phyloP scores from a whole-genome alignment of 352 stramenopile genomes.

The Globisporangium alternatum region DNA sequence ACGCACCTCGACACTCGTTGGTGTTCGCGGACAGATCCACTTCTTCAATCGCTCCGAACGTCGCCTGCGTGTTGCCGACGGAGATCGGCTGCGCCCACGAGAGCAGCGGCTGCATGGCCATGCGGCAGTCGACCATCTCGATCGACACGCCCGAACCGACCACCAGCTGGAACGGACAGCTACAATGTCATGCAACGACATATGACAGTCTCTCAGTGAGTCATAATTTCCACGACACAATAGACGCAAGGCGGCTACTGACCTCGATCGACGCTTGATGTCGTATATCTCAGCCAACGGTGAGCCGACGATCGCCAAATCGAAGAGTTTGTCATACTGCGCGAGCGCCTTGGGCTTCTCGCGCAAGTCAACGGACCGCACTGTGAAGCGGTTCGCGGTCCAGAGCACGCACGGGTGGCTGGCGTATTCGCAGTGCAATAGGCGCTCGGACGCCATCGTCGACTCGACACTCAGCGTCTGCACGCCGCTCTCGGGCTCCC shows the following conservation, averaged over 20 bases:
- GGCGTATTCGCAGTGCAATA: constrained; percentile 70
- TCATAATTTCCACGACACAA: not conserved
- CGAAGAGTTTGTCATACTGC: constrained; percentile 43
- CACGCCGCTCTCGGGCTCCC: constrained; percentile 42
- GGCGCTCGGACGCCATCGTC: constrained; percentile 25
- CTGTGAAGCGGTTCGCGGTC: constrained; percentile 37
- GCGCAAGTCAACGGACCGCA: constrained; percentile 52
- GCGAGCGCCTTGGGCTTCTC: constrained; percentile 19
- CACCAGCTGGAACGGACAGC: constrained; percentile 67
- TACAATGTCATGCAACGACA: constrained; percentile 9
- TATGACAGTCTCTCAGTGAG: not conserved
- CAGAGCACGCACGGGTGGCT: constrained; percentile 77
- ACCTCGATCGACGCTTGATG: constrained; percentile 60
- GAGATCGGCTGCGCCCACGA: constrained; percentile 46
- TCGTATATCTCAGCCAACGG: constrained; percentile 55
- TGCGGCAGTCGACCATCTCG: constrained; percentile 69
- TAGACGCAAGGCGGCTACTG: not conserved
- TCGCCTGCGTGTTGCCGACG: constrained; percentile 15
- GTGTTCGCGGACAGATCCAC: constrained; percentile 30
- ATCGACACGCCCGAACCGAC: constrained; percentile 63
- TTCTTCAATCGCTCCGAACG: constrained; percentile 45
- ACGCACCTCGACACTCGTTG: constrained; percentile 30
- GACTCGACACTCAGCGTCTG: constrained; percentile 29
- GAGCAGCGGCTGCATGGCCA: constrained; percentile 51
- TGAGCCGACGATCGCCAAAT: constrained; percentile 35